phyloP scores from a whole-genome alignment of 2,329 filamentous ascomycete species.

The Arthroderma sp. region DNA sequence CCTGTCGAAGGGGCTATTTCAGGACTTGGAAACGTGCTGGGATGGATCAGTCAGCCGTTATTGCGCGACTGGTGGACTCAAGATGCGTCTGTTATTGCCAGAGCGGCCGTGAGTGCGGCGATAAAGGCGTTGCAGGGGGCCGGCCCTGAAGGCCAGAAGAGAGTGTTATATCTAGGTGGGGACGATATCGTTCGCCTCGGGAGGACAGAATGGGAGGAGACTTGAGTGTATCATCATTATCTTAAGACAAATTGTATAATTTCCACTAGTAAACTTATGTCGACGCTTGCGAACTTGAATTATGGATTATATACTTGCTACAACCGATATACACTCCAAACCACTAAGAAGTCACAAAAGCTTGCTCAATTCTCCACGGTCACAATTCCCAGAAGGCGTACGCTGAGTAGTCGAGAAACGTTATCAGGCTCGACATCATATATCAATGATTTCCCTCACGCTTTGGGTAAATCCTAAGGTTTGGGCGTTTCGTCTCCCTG shows the following conservation, averaged over 20 bases:
- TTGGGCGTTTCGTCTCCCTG: not conserved
- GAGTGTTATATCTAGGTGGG: constrained; percentile 30
- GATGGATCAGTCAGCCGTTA: constrained; percentile 39
- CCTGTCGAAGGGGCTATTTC: constrained; percentile 47
- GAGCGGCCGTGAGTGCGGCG: constrained; percentile 28
- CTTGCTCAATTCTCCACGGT: too few species aligned
- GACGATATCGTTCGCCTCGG: constrained; percentile 29
- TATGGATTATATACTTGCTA: too few species aligned
- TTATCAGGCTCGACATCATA: too few species aligned
- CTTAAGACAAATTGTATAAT: too few species aligned
- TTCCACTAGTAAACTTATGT: too few species aligned
- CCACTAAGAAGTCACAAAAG: too few species aligned
- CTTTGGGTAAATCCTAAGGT: not conserved
- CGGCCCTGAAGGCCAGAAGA: constrained; percentile 28
- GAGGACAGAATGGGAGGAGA: constrained; percentile 18
- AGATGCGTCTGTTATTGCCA: constrained; percentile 39
- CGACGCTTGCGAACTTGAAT: too few species aligned
- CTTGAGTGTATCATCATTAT: not conserved
- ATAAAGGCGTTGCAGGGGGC: constrained; percentile 32
- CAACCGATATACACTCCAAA: too few species aligned
- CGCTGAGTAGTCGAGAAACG: too few species aligned
- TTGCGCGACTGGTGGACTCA: constrained; percentile 59
- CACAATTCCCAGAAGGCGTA: too few species aligned
- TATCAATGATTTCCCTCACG: too few species aligned
- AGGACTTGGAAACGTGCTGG: constrained; percentile 44